Conservation (phyloP, 1,139 yeast species). For the Kodamaea suecica region DNA sequence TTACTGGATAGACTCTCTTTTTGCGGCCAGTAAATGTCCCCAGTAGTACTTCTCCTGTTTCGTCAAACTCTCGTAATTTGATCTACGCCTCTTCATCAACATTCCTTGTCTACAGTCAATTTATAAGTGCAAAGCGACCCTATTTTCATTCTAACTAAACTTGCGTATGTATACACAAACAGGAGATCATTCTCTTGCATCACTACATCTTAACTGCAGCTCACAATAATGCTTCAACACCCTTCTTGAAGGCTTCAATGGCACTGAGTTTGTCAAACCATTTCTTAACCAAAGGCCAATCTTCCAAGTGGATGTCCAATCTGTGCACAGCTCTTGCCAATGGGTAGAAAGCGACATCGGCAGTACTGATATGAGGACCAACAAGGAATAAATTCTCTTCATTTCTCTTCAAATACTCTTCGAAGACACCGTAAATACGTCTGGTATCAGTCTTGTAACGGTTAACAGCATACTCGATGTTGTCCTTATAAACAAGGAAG, state of each 20-base stretch:
- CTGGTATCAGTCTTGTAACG: constrained; percentile 51
- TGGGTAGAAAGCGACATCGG: constrained; percentile 52
- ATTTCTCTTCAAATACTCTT: constrained; percentile 40
- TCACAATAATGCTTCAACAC: no score
- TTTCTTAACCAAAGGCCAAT: constrained; percentile 41
- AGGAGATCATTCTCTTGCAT: no score
- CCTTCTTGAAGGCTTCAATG: constrained; percentile 38
- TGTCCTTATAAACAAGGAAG: constrained; percentile 39
- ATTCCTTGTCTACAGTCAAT: no score
- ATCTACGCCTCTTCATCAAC: no score
- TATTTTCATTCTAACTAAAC: no score
- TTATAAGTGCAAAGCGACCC: no score
- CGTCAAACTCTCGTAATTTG: no score
- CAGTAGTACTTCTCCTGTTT: no score
- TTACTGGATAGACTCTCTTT: no score
- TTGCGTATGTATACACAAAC: no score
- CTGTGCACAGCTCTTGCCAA: constrained; percentile 25
- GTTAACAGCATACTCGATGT: constrained; percentile 48
- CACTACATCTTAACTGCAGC: no score
- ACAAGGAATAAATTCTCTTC: constrained; percentile 47
- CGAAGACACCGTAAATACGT: constrained; percentile 52
- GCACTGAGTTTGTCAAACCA: constrained; percentile 42
- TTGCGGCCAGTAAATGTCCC: no score
- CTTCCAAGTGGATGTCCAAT: constrained; percentile 34
- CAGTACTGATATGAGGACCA: constrained; percentile 52